Evolutionary conservation across 2,329 filamentous ascomycete genomes (phyloP).

Genomic region (Sporothrix brunneoviolacea): DNA sequence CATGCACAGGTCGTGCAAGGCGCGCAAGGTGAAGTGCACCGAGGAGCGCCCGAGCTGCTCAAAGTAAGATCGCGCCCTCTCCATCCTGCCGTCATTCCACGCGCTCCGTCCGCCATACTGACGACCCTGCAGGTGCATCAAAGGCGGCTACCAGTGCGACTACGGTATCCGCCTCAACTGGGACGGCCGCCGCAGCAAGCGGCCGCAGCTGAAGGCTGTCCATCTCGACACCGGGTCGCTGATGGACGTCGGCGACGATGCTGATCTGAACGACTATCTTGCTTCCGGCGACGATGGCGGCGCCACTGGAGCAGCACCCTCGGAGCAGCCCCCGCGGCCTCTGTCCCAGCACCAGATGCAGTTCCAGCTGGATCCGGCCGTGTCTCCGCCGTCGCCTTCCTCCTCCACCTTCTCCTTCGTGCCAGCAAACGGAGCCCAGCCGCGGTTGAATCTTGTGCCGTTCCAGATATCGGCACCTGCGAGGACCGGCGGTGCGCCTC

Average conservation of each 20-base stretch:
- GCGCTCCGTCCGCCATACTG: neutral
- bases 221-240: constrained; percentile 12
- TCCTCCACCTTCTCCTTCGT: constrained; percentile 4
- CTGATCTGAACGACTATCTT: constrained; percentile 11
- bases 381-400: constrained; percentile 6
- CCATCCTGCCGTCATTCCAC: neutral
- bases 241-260: constrained; percentile 1
- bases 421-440: neutral
- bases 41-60: constrained; percentile 67
- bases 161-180: constrained; percentile 77
- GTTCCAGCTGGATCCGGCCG: constrained; percentile 1
- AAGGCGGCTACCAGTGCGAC: constrained; percentile 67
- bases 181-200: constrained; percentile 63
- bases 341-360: constrained; percentile 11
- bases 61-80: constrained; percentile 45
- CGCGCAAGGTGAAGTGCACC: constrained; percentile 66
- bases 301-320: neutral
- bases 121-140: constrained; percentile 47
- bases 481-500: neutral
- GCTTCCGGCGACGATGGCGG: neutral
- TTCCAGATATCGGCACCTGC: neutral
- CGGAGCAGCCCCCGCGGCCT: constrained; percentile 1
- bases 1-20: constrained; percentile 81
- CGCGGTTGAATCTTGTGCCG: constrained; percentile 5
- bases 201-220: constrained; percentile 32